A percentile compares a stretch with the other conserved stretches of the same genome.
phyloP scores from a whole-genome alignment of 441 rosid genomes.

The Syzygium syzygioides region DNA sequence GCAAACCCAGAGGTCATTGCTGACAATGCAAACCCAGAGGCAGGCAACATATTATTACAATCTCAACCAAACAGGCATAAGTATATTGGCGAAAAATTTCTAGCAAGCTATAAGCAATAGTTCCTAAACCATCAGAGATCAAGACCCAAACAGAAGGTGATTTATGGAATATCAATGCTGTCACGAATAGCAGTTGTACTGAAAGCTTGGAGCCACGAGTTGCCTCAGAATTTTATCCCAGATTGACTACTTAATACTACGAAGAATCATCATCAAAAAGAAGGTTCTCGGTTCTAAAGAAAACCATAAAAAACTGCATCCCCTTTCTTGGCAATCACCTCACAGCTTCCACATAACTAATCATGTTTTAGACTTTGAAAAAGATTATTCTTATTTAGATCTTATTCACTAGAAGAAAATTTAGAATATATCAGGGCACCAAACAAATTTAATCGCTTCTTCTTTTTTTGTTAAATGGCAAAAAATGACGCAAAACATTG shows the following conservation, averaged over 20 bases:
- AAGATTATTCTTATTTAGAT: background rate
- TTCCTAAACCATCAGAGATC: background rate
- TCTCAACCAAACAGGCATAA: too few species aligned
- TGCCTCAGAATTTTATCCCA: background rate
- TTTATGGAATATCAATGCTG: background rate
- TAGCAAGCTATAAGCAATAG: background rate
- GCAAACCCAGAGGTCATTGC: too few species aligned
- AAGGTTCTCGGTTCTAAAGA: background rate
- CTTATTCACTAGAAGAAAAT: too few species aligned
- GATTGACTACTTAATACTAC: background rate
- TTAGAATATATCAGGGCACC: too few species aligned
- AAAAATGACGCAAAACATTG: background rate
- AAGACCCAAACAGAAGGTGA: background rate
- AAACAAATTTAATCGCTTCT: too few species aligned
- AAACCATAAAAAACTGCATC: background rate
- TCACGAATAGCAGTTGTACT: background rate
- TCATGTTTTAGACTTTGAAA: background rate
- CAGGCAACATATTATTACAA: too few species aligned
- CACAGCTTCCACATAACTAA: background rate
- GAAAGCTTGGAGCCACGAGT: background rate
- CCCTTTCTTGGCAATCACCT: background rate
- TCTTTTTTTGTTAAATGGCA: rapidly evolving
- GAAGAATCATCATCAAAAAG: background rate
- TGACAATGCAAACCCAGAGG: too few species aligned
- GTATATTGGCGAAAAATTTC: too few species aligned